These are phyloP conservation scores for Diaporthe sp. DNA, from an alignment of 2,329 filamentous ascomycete genomes.

Conservation along the genomic window DNA sequence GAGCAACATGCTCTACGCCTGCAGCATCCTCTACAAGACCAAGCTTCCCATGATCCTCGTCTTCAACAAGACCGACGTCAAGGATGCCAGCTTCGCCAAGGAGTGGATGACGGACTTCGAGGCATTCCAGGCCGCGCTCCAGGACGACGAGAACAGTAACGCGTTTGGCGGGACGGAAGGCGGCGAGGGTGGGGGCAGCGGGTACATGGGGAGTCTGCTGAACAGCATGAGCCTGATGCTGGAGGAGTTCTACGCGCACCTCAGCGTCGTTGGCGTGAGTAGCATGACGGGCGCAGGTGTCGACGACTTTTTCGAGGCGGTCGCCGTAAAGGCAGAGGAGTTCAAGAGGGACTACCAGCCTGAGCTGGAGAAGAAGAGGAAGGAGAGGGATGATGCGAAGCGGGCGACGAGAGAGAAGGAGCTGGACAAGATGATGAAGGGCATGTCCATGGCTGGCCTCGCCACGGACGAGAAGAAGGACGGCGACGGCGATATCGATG, in stretches of 20 bases:
- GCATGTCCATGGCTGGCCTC: constrained; percentile 74
- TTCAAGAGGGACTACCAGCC: constrained; percentile 93
- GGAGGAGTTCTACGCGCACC: constrained; percentile 96
- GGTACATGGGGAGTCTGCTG: constrained; percentile 95
- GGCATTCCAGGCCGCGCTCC: constrained; percentile 89
- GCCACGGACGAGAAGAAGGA: constrained; percentile 44
- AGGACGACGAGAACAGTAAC: constrained; percentile 83
- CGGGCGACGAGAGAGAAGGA: constrained; percentile 81
- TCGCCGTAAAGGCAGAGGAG: constrained; percentile 87
- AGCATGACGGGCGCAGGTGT: constrained; percentile 93
- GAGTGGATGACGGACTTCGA: constrained; percentile 99
- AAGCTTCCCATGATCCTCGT: constrained; percentile 98
- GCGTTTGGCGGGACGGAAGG: constrained; percentile 81
- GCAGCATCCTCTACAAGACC: constrained; percentile 98
- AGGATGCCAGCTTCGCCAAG: constrained; percentile 90
- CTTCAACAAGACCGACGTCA: constrained; percentile 98
- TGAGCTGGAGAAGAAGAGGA: constrained; percentile 84
- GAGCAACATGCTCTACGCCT: constrained; percentile 99
- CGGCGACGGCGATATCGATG: constrained; percentile 55
- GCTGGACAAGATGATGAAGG: constrained; percentile 93
- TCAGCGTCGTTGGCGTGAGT: constrained; percentile 93
- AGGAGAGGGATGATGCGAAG: constrained; percentile 83
- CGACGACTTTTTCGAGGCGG: constrained; percentile 92
- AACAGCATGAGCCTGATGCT: constrained; percentile 99
- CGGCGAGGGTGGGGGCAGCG: constrained; percentile 77